These are phyloP conservation scores for Plantago ovata DNA, from an alignment of 257 asterid genomes.

Conservation along the genomic window DNA sequence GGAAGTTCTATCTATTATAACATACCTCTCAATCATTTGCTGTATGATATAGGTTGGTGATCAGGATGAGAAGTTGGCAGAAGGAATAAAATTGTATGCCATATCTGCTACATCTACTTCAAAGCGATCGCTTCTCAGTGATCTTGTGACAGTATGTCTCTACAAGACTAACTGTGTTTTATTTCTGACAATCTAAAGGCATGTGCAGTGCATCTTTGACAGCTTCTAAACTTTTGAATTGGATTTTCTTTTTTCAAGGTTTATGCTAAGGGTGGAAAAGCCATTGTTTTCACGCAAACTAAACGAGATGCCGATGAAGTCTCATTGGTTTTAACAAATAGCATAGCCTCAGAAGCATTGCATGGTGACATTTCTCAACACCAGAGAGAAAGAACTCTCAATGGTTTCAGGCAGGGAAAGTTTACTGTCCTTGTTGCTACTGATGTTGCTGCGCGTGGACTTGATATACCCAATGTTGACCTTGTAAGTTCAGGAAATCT, in stretches of 20 bases:
- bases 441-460: constrained; percentile 96
- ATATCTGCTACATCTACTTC: constrained; percentile 55
- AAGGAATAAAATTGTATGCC: constrained; percentile 85
- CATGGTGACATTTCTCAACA: constrained; percentile 98
- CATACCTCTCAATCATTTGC: background rate
- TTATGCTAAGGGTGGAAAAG: constrained; percentile 89
- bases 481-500: constrained; percentile 57
- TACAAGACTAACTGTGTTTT: background rate
- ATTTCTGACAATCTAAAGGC: background rate
- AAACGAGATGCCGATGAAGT: constrained; percentile 98
- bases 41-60: constrained; percentile 65
- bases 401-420: constrained; percentile 89
- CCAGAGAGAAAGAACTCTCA: constrained; percentile 91
- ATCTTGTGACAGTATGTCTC: constrained; percentile 65
- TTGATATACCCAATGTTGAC: constrained; percentile 92
- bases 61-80: constrained; percentile 74
- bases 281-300: constrained; percentile 89
- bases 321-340: constrained; percentile 60
- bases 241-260: constrained; percentile 37
- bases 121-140: constrained; percentile 69
- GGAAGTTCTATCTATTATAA: too few relatives aligned
- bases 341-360: constrained; percentile 90
- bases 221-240: constrained; percentile 15
- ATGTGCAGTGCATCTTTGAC: background rate
- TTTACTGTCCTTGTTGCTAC: constrained; percentile 94